These are phyloP conservation scores for Zalaria obscura DNA, from an alignment of 2,329 filamentous ascomycete genomes.

Conservation along the genomic window DNA sequence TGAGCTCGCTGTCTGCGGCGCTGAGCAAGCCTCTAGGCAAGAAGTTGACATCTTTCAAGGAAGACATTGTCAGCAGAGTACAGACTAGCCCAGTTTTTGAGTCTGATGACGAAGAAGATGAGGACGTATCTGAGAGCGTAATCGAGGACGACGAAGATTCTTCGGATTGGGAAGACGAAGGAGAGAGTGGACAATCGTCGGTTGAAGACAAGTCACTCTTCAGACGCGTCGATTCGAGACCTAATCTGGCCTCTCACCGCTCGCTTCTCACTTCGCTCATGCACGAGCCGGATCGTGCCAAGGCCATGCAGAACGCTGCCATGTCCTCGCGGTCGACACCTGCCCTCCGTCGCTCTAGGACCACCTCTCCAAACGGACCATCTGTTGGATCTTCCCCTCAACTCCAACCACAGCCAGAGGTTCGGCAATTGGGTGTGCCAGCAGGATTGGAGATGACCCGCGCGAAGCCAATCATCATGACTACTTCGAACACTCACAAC, in stretches of 20 bases:
- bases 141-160: slow-evolving; percentile 45
- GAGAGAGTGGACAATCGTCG: slow-evolving; percentile 66
- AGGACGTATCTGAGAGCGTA: slow-evolving; percentile 64
- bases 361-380: slow-evolving; percentile 54
- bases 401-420: slow-evolving; percentile 1
- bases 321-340: slow-evolving; percentile 35
- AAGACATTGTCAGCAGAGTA: slow-evolving; percentile 56
- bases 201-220: slow-evolving; percentile 71
- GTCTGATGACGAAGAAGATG: slow-evolving; percentile 40
- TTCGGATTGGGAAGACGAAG: slow-evolving; percentile 42
- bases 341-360: slow-evolving; percentile 44
- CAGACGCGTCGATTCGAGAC: slow-evolving; percentile 77
- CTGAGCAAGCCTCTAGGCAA: slow-evolving; percentile 38
- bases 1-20: slow-evolving; percentile 41
- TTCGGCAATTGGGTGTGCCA: slow-evolving; percentile 17
- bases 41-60: slow-evolving; percentile 73
- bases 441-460: slow-evolving; percentile 14
- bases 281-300: slow-evolving; percentile 61
- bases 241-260: slow-evolving; percentile 69
- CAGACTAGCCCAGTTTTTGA: slow-evolving; percentile 46
- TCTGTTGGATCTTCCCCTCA: slow-evolving; percentile 46
- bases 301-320: slow-evolving; percentile 53
- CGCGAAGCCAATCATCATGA: slow-evolving; percentile 69
- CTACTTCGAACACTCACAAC: slow-evolving; percentile 47
- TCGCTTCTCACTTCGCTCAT: slow-evolving; percentile 86